A percentile compares a stretch with the other conserved stretches of the same genome.
Evolutionary conservation across 805 yeast species (phyloP).

Genomic region (Lipomyces lipofer): DNA sequence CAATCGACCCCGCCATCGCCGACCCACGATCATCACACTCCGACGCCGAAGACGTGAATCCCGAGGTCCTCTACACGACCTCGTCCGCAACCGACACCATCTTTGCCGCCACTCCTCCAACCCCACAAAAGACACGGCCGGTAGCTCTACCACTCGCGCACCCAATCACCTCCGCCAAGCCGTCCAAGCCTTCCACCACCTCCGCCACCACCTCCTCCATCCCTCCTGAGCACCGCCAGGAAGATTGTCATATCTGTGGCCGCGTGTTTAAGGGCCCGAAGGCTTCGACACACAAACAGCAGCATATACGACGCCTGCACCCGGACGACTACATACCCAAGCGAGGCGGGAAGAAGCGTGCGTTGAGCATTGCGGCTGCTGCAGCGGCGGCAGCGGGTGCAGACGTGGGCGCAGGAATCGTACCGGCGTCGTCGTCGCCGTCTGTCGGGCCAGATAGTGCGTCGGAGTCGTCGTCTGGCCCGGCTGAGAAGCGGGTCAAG

Average conservation of each 20-base stretch:
- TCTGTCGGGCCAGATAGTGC: conserved; percentile 4
- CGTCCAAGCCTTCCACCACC: conserved; percentile 11
- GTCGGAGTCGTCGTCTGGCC: neutral
- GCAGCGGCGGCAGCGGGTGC: too few species aligned
- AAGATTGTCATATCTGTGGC: conserved; percentile 47
- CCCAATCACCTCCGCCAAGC: neutral
- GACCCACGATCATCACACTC: neutral
- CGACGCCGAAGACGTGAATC: neutral
- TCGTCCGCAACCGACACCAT: neutral
- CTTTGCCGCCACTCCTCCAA: neutral
- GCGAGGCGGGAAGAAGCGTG: conserved; percentile 47
- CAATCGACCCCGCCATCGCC: conserved; percentile 28
- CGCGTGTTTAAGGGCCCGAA: conserved; percentile 50
- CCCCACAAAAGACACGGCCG: neutral
- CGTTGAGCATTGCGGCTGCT: conserved; percentile 21
- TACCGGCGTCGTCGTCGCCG: neutral
- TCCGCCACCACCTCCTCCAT: conserved; percentile 13
- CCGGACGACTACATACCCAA: conserved; percentile 50
- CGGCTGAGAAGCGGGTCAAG: neutral
- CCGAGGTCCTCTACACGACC: neutral
- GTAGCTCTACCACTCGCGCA: too few species aligned
- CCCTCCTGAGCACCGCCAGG: conserved; percentile 35
- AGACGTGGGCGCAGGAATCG: too few species aligned
- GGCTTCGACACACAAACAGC: conserved; percentile 51
- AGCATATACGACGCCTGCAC: conserved; percentile 49